Conservation (phyloP, 352 stramenopile species). For the Thalassiosira allenii region DNA sequence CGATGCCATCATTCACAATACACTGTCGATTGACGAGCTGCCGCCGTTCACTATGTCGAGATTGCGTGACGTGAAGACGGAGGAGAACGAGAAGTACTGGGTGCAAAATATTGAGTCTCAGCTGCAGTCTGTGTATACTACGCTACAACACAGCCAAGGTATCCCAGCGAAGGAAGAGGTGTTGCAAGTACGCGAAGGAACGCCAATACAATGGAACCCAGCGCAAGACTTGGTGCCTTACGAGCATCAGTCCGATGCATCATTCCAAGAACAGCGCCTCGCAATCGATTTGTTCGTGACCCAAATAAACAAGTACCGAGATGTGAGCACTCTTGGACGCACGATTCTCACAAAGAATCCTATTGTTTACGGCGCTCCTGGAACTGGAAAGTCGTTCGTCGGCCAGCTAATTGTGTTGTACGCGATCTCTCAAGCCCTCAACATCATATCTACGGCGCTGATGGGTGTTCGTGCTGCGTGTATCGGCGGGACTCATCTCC, state of each 20-base stretch:
- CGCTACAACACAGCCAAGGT: slow-evolving; percentile 3
- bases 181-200: not conserved
- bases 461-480: slow-evolving; percentile 20
- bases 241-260: slow-evolving; percentile 21
- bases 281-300: slow-evolving; percentile 7
- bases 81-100: slow-evolving; percentile 16
- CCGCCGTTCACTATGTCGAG: slow-evolving; percentile 25
- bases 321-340: not conserved
- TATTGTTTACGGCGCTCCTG: slow-evolving; percentile 10
- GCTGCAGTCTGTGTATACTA: slow-evolving; percentile 4
- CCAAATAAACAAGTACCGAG: slow-evolving; percentile 11
- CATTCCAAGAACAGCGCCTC: slow-evolving; percentile 11
- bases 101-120: not conserved
- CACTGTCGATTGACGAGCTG: slow-evolving; percentile 25
- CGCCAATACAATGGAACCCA: slow-evolving; percentile 4
- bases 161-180: slow-evolving; percentile 6
- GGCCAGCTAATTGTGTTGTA: slow-evolving; percentile 9
- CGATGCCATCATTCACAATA: slow-evolving; percentile 23
- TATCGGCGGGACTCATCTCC: slow-evolving; percentile 20
- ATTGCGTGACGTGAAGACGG: not conserved
- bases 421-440: slow-evolving; percentile 7
- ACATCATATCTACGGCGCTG: slow-evolving; percentile 7
- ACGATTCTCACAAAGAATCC: slow-evolving; percentile 15
- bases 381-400: slow-evolving; percentile 19
- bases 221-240: not conserved